Evolutionary conservation across 1,139 yeast species (phyloP).

Genomic region (Wickerhamiella pararugosa): DNA sequence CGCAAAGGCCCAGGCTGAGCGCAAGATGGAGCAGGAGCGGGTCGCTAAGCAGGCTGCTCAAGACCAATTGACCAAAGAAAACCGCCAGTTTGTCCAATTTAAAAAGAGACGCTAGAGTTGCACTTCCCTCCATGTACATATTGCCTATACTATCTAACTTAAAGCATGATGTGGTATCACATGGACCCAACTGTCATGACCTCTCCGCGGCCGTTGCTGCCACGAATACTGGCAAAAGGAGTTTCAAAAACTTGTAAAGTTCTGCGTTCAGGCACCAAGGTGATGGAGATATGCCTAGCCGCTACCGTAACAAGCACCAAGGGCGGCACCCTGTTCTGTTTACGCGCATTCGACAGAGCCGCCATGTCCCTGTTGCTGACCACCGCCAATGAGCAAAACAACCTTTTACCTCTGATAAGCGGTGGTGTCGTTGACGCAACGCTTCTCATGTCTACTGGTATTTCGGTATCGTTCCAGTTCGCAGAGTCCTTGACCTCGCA

Average conservation of each 20-base stretch:
- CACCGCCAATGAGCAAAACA: not conserved
- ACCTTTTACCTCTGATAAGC: too few species aligned
- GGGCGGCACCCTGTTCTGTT: not conserved
- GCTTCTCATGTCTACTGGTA: not conserved
- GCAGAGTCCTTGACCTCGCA: not conserved
- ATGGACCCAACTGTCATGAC: too few species aligned
- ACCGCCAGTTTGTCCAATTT: constrained; percentile 13
- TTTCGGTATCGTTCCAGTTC: constrained; percentile 1
- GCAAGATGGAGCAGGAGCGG: constrained; percentile 21
- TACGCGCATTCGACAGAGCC: constrained; percentile 2
- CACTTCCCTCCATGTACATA: too few species aligned
- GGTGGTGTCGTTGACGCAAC: not conserved
- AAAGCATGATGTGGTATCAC: too few species aligned
- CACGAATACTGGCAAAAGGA: constrained; percentile 1
- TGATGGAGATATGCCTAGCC: not conserved
- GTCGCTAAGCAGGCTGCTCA: constrained; percentile 20
- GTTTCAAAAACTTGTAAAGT: not conserved
- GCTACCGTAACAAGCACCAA: not conserved
- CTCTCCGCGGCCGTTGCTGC: not conserved
- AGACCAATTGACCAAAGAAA: constrained; percentile 13
- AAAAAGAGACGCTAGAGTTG: not conserved
- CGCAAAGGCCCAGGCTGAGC: constrained; percentile 38
- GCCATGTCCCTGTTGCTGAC: constrained; percentile 1
- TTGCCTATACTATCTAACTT: too few species aligned
- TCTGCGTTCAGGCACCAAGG: not conserved